Percentiles rank a stretch among this genome's conserved stretches.
phyloP scores from a whole-genome alignment of 768 basidiomycete genomes.

The Mycena alexandri region DNA sequence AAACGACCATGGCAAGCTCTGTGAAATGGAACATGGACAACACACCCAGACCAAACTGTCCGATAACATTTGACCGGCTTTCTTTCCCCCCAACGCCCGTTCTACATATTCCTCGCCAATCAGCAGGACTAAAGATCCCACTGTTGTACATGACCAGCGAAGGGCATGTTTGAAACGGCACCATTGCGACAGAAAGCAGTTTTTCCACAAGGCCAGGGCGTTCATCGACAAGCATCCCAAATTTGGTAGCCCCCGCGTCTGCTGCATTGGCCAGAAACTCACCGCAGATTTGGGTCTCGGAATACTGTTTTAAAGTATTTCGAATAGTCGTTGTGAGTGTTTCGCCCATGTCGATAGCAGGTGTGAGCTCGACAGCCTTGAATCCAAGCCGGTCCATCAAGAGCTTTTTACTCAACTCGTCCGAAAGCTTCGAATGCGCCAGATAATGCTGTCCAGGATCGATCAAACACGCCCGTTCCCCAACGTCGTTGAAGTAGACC shows the following conservation, averaged over 20 bases:
- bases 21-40: constrained; percentile 67
- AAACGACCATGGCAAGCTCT: constrained; percentile 54
- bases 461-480: constrained; percentile 45
- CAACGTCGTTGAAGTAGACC: constrained; percentile 59
- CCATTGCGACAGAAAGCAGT: constrained; percentile 52
- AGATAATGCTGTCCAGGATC: constrained; percentile 38
- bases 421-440: constrained; percentile 49
- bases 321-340: constrained; percentile 57
- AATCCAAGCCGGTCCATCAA: constrained; percentile 51
- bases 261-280: constrained; percentile 69
- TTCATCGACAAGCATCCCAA: constrained; percentile 57
- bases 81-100: constrained; percentile 62
- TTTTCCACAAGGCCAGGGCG: constrained; percentile 10
- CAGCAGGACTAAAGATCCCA: constrained; percentile 43
- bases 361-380: constrained; percentile 44
- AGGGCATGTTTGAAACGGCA: constrained; percentile 49
- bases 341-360: constrained; percentile 58
- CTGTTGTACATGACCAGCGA: constrained; percentile 62
- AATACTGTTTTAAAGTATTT: constrained; percentile 57
- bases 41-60: constrained; percentile 65
- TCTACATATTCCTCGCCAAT: constrained; percentile 60
- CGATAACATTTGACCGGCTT: constrained; percentile 54
- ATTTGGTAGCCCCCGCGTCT: constrained; percentile 61
- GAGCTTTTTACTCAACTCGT: constrained; percentile 47
- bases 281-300: constrained; percentile 55